Evolutionary conservation across 2,329 filamentous ascomycete species (phyloP).

Genomic region (Plenodomus tracheiphilus): DNA sequence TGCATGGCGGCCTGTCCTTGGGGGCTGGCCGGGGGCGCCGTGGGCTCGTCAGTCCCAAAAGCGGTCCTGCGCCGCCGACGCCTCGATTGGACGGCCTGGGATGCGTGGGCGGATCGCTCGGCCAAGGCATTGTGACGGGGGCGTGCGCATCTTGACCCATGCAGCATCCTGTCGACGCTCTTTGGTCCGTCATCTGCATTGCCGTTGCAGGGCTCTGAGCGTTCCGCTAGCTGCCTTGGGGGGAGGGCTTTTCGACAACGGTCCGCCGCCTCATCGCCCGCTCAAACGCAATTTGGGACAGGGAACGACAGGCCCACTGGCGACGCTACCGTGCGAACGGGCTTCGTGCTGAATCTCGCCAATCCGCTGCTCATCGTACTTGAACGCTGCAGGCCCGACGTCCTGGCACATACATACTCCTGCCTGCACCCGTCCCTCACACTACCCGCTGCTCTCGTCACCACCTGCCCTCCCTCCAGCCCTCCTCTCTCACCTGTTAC

Average conservation of each 20-base stretch:
- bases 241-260: constrained; percentile 41
- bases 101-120: constrained; percentile 42
- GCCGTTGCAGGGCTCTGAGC: constrained; percentile 44
- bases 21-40: constrained; percentile 26
- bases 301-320: constrained; percentile 36
- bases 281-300: constrained; percentile 42
- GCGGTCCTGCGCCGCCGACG: constrained; percentile 43
- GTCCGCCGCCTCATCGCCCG: constrained; percentile 42
- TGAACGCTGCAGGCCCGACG: constrained; percentile 44
- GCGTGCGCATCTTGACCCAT: constrained; percentile 33
- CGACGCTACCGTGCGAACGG: constrained; percentile 38
- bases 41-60: constrained; percentile 37
- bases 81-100: constrained; percentile 44
- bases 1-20: constrained; percentile 47
- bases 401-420: constrained; percentile 39
- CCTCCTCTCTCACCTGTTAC: constrained; percentile 25
- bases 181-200: constrained; percentile 45
- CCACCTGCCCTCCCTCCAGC: constrained; percentile 20
- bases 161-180: constrained; percentile 1
- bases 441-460: constrained; percentile 25
- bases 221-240: constrained; percentile 34
- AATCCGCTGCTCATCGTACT: constrained; percentile 39
- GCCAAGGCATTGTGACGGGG: constrained; percentile 36
- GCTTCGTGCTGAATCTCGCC: constrained; percentile 42
- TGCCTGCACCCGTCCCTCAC: constrained; percentile 31